Conservation (phyloP, 345 rosid species). For the Lagerstroemia speciosa region DNA sequence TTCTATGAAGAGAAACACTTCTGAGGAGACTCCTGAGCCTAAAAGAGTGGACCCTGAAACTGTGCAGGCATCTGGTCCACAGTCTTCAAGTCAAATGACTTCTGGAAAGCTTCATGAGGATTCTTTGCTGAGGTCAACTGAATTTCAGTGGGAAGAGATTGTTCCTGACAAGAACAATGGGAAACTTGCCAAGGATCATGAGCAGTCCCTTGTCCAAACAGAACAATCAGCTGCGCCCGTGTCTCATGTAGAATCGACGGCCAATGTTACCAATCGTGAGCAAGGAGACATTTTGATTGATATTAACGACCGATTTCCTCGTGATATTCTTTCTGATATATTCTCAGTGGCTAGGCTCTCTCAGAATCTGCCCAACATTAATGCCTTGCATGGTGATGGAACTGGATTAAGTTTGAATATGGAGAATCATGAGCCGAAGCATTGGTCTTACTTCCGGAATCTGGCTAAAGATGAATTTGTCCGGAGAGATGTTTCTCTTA, state of each 20-base stretch:
- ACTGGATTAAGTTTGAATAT: constrained; percentile 67
- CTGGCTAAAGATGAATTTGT: constrained; percentile 69
- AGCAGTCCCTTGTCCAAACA: constrained; percentile 15
- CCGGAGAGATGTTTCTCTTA: constrained; percentile 72
- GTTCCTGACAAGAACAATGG: constrained; percentile 21
- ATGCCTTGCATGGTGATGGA: constrained; percentile 53
- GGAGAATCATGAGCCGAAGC: constrained; percentile 77
- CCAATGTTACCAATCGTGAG: constrained; percentile 34
- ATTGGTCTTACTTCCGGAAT: constrained; percentile 87
- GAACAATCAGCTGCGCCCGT: constrained; percentile 20
- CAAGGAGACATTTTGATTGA: constrained; percentile 78
- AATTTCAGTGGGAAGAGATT: constrained; percentile 21
- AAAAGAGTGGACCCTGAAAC: constrained; percentile 9
- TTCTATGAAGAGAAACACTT: constrained; percentile 18
- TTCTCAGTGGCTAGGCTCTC: constrained; percentile 49
- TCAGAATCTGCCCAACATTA: constrained; percentile 30
- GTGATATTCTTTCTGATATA: constrained; percentile 69
- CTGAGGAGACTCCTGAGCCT: constrained; percentile 25
- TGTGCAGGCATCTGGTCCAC: constrained; percentile 22
- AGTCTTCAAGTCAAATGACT: constrained; percentile 25
- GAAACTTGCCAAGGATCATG: constrained; percentile 21
- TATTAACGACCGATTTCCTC: constrained; percentile 86
- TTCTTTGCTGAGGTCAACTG: constrained; percentile 24
- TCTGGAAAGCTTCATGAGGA: constrained; percentile 23
- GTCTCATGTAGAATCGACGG: constrained; percentile 30